Base-by-base conservation (phyloP, 2,329 filamentous ascomycete genomes). In the Pestalotiopsis sp. region DNA sequence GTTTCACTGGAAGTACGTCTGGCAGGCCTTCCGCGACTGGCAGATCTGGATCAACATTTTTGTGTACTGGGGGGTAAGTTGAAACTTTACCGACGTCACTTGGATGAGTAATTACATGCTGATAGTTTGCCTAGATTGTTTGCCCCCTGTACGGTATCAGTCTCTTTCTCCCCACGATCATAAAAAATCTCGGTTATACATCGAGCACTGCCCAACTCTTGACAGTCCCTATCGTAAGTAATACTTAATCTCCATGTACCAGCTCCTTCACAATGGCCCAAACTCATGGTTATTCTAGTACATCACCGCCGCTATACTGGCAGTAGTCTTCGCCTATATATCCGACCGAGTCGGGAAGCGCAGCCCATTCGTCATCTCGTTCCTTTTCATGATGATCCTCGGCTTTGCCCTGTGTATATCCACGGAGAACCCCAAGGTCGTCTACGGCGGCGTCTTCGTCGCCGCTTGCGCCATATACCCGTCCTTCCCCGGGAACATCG, bases 401-500 rank as follows among this genome's bases (percentile, higher is more conserved):
- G 90, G 89, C 0, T 91, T 89, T 69, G 80, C 87, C 31, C 86
- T 89, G 82, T 91, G 89, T 78, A 86, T 91, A 45, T 83, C 85
- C 2, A 87, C 86, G 69, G 72, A 75, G 3, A 89, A 90, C 68
- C 84, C 89, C 1, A 83, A 83, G 1, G 89, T 90, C 0, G 84
- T 89, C 12, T 97, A 97, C 72, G 92, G 88, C 0, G 93, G 92
- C 0, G 91, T 91, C 0, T 97, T 95, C 78, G 82, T 97, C 0
- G 91, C 89, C 0, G 91, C 93, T 0, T 86, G 93, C 68, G 92
- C 92, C 2, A 94, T 96, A 68, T 96, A 95, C 72, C 93, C 94
- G 0, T 90, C 89, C 36, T 92, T 96, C 68, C 84, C 93, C 0
- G 95, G 95, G 66, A 91, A 92, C 0, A 92, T 97, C 65, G 86